A percentile compares a stretch with the other conserved stretches of the same genome.
phyloP scores from a whole-genome alignment of 495 filamentous ascomycete genomes.

The Tricharina praecox region DNA sequence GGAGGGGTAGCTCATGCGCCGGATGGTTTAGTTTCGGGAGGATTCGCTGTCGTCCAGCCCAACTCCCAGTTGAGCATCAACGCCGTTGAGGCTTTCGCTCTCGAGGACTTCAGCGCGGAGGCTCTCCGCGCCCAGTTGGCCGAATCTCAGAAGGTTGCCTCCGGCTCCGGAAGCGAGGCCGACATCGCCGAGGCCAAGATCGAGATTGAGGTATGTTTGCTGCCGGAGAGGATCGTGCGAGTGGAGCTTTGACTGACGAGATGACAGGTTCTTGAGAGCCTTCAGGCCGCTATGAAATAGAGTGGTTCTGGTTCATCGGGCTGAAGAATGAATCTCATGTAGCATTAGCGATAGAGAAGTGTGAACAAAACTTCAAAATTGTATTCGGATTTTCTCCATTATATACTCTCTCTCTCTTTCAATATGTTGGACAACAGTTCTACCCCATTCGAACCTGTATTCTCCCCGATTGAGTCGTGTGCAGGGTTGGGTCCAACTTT shows the following conservation, averaged over 20 bases:
- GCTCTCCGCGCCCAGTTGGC: conserved; percentile 62
- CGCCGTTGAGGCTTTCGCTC: conserved; percentile 79
- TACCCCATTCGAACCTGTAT: too few relatives aligned
- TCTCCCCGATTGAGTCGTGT: too few relatives aligned
- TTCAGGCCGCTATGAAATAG: conserved; percentile 53
- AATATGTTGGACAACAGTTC: too few relatives aligned
- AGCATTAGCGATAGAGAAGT: conserved; percentile 8
- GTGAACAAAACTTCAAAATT: conserved; percentile 3
- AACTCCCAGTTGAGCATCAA: conserved; percentile 93
- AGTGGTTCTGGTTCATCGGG: background rate
- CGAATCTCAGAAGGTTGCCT: conserved; percentile 88
- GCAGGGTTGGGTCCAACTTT: too few relatives aligned
- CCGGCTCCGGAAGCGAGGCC: conserved; percentile 81
- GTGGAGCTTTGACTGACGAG: conserved; percentile 5
- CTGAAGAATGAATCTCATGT: conserved; percentile 3
- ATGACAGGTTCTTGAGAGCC: conserved; percentile 49
- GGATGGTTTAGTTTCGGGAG: conserved; percentile 61
- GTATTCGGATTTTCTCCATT: background rate
- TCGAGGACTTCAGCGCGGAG: conserved; percentile 91
- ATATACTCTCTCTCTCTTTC: too few relatives aligned
- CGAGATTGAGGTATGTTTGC: conserved; percentile 72
- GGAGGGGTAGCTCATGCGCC: conserved; percentile 4
- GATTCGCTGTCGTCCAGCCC: conserved; percentile 92
- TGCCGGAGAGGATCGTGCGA: background rate
- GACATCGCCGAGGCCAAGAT: conserved; percentile 97